These are phyloP conservation scores for Termitomyces sp. DNA, from an alignment of 768 basidiomycete genomes.

Conservation along the genomic window DNA sequence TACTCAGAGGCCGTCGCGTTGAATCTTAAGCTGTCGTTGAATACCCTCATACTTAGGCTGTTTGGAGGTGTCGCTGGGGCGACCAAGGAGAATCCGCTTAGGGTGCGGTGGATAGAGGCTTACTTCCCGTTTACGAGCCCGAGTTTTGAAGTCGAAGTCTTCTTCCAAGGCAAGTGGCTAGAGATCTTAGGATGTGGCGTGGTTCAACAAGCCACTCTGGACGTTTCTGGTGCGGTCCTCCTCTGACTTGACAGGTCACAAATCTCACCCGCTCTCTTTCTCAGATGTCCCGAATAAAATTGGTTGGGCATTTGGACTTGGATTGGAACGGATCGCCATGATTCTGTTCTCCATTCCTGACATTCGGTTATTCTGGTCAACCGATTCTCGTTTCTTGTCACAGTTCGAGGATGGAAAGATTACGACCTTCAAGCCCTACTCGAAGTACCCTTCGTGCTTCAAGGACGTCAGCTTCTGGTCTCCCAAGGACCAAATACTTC, in stretches of 20 bases:
- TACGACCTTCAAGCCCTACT: conserved; percentile 83
- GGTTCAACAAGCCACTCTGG: conserved; percentile 81
- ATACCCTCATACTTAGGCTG: conserved; percentile 74
- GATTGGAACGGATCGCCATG: conserved; percentile 97
- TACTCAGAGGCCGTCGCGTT: conserved; percentile 70
- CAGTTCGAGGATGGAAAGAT: conserved; percentile 82
- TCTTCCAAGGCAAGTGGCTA: conserved; percentile 94
- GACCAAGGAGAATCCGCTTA: conserved; percentile 61
- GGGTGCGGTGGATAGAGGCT: conserved; percentile 95
- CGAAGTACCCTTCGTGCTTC: conserved; percentile 87
- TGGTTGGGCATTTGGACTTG: conserved; percentile 98
- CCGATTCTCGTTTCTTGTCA: conserved; percentile 77
- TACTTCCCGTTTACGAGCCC: conserved; percentile 98
- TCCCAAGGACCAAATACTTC: conserved; percentile 48
- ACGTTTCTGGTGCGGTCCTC: conserved; percentile 68
- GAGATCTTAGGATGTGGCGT: conserved; percentile 96
- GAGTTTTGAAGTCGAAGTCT: conserved; percentile 97
- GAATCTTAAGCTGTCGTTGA: conserved; percentile 88
- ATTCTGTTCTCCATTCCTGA: conserved; percentile 95
- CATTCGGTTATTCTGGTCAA: conserved; percentile 97
- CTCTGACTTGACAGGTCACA: background rate
- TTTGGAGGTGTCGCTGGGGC: conserved; percentile 61
- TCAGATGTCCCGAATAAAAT: conserved; percentile 76
- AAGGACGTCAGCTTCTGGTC: conserved; percentile 97
- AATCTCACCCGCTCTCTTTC: background rate